Evolutionary conservation across 495 filamentous ascomycete genomes (phyloP).

Genomic region (Hyaloscypha bicolor): DNA sequence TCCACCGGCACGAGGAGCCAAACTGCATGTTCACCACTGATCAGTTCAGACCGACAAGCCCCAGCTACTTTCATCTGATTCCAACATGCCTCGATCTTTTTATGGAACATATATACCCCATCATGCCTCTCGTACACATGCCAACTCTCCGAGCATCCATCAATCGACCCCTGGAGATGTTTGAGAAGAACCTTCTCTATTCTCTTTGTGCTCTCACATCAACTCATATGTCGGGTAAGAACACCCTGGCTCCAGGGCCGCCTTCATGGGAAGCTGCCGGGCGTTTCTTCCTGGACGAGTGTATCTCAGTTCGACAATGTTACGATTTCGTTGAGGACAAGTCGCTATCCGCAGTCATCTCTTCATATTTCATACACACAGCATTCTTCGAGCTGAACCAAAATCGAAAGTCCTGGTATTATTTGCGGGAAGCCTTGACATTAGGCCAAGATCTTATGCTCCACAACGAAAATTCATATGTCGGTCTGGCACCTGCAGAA

Average conservation of each 20-base stretch:
- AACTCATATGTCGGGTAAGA: constrained; percentile 40
- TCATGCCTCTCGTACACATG: constrained; percentile 44
- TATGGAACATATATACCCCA: constrained; percentile 44
- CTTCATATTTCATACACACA: constrained; percentile 39
- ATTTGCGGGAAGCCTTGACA: constrained; percentile 63
- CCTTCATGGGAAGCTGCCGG: constrained; percentile 40
- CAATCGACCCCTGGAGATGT: constrained; percentile 31
- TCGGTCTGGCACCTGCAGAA: constrained; percentile 46
- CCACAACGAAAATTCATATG: constrained; percentile 58
- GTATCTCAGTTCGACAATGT: constrained; percentile 33
- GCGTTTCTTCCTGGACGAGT: constrained; percentile 41
- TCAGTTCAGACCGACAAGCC: constrained; percentile 33
- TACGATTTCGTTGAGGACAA: constrained; percentile 41
- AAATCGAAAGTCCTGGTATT: constrained; percentile 54
- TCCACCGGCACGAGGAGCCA: constrained; percentile 27
- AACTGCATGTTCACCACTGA: constrained; percentile 33
- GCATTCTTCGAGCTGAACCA: constrained; percentile 42
- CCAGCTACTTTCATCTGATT: constrained; percentile 36
- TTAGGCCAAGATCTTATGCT: constrained; percentile 61
- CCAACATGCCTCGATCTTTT: constrained; percentile 42
- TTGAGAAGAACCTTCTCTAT: constrained; percentile 39
- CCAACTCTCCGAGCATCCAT: constrained; percentile 29
- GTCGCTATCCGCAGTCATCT: constrained; percentile 35
- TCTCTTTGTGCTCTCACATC: constrained; percentile 40
- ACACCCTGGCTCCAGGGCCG: constrained; percentile 28